A percentile compares a stretch with the other conserved stretches of the same genome.
Conservation (phyloP, 139 green algal genomes). For the Chlamydomonas sphaeroides region DNA sequence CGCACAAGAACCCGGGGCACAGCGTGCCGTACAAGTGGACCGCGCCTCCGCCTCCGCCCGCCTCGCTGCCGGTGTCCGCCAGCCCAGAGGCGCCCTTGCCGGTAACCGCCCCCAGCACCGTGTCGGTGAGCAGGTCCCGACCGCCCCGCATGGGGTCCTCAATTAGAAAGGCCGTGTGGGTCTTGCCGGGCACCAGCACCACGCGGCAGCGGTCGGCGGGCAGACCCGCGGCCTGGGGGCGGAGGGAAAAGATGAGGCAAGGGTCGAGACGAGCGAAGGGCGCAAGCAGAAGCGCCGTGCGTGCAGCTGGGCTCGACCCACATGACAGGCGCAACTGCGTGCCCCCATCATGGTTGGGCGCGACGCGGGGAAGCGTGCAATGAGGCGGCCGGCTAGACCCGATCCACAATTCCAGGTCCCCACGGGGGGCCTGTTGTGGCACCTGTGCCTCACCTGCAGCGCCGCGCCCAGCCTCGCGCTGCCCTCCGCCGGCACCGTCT, state of each 20-base stretch:
- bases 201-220: conserved; percentile 1
- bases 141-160: conserved; percentile 69
- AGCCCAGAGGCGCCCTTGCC: conserved; percentile 10
- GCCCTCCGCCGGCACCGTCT: conserved; percentile 75
- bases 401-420: too few relatives aligned
- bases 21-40: conserved; percentile 40
- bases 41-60: not conserved
- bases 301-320: too few relatives aligned
- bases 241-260: not conserved
- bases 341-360: too few relatives aligned
- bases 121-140: conserved; percentile 61
- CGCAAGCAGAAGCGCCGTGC: conserved; percentile 67
- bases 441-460: conserved; percentile 62
- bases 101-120: conserved; percentile 54
- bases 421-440: not conserved
- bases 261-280: conserved; percentile 39
- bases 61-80: not conserved
- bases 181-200: conserved; percentile 63
- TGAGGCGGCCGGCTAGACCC: too few relatives aligned
- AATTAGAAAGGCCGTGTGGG: conserved; percentile 70
- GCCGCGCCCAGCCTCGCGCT: conserved; percentile 64
- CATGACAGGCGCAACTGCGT: too few relatives aligned
- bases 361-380: too few relatives aligned
- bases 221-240: conserved; percentile 40
- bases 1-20: conserved; percentile 53